Percentiles rank a stretch among this genome's conserved stretches.
phyloP scores from a whole-genome alignment of 1,284 basidiomycete genomes.

The Kalmanozyma brasiliensis region DNA sequence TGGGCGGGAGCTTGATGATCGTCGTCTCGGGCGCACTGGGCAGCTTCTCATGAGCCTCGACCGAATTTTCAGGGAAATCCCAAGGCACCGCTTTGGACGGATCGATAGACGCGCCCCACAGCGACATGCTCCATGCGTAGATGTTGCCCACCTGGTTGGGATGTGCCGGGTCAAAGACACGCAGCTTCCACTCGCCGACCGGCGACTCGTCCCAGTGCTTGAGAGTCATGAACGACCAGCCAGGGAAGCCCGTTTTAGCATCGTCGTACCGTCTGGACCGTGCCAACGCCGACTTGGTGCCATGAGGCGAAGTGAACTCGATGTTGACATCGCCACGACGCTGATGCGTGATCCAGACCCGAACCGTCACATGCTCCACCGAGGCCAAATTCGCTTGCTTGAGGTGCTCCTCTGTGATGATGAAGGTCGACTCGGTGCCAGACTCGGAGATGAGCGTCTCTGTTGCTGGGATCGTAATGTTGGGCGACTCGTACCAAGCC shows the following conservation, averaged over 20 bases:
- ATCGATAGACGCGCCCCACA: slow-evolving; percentile 92
- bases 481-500: slow-evolving; percentile 74
- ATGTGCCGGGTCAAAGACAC: slow-evolving; percentile 79
- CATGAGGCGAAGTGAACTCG: slow-evolving; percentile 84
- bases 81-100: slow-evolving; percentile 73
- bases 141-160: slow-evolving; percentile 77
- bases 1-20: slow-evolving; percentile 65
- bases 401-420: slow-evolving; percentile 79
- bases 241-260: slow-evolving; percentile 80
- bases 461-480: slow-evolving; percentile 43
- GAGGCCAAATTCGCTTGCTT: slow-evolving; percentile 81
- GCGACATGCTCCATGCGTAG: slow-evolving; percentile 88
- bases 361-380: slow-evolving; percentile 91
- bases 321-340: slow-evolving; percentile 93
- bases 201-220: slow-evolving; percentile 99
- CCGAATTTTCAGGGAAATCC: slow-evolving; percentile 62
- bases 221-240: slow-evolving; percentile 97
- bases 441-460: slow-evolving; percentile 73
- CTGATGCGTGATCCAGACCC: slow-evolving; percentile 90
- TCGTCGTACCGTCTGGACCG: slow-evolving; percentile 78
- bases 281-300: slow-evolving; percentile 85
- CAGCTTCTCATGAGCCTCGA: slow-evolving; percentile 71
- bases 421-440: slow-evolving; percentile 77
- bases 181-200: slow-evolving; percentile 88
- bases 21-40: slow-evolving; percentile 69